Percentiles rank a stretch among this genome's conserved stretches.
Evolutionary conservation across 768 basidiomycete genomes (phyloP).

Genomic region (Hygrophorus pudorinus): DNA sequence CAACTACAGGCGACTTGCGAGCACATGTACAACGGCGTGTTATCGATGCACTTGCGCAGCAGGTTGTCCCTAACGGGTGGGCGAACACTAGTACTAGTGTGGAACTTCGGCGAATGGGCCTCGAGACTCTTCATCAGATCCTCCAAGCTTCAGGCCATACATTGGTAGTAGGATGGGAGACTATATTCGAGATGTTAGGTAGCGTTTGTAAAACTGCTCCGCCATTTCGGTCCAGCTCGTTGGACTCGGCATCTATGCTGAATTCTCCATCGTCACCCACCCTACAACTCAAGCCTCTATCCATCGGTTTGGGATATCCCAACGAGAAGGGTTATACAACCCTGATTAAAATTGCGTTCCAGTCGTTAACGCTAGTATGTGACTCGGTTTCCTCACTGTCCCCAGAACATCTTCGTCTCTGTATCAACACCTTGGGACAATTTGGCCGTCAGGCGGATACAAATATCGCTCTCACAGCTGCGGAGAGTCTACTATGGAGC

Average conservation of each 20-base stretch:
- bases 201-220: constrained; percentile 67
- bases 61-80: constrained; percentile 46
- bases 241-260: constrained; percentile 30
- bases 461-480: constrained; percentile 91
- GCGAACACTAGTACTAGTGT: constrained; percentile 39
- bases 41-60: constrained; percentile 74
- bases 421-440: constrained; percentile 83
- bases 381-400: constrained; percentile 83
- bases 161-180: constrained; percentile 86
- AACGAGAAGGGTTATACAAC: constrained; percentile 62
- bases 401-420: constrained; percentile 71
- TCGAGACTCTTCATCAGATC: constrained; percentile 85
- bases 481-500: constrained; percentile 89
- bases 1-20: constrained; percentile 50
- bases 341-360: constrained; percentile 88
- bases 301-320: constrained; percentile 44
- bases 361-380: constrained; percentile 88
- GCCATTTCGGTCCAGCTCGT: constrained; percentile 23
- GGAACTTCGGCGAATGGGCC: constrained; percentile 79
- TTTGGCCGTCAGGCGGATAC: constrained; percentile 92
- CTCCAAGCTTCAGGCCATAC: constrained; percentile 89
- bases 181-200: constrained; percentile 84
- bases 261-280: constrained; percentile 30
- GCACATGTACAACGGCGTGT: constrained; percentile 71
- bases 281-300: constrained; percentile 28